Base-by-base conservation (phyloP, 1,284 basidiomycete species). In the Rhodotorula mucilaginosa region DNA sequence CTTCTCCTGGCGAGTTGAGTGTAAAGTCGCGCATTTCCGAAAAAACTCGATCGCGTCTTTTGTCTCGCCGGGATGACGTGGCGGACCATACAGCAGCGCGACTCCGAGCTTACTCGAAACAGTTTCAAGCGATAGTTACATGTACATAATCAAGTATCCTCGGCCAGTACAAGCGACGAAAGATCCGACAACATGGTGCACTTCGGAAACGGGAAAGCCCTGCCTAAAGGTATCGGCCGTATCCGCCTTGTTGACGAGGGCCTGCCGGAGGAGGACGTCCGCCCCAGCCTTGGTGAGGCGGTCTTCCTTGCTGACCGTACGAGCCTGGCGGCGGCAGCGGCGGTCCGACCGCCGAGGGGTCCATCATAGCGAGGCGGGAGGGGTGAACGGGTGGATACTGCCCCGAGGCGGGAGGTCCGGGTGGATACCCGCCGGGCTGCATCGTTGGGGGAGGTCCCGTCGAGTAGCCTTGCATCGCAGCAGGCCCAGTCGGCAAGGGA, bases 321-420 rank as follows among this genome's bases (percentile, higher is more conserved):
- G 58, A 44, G 8, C 58, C 58, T 7, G 58, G 5, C 23, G 58
- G 29, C 56, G 59, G 46, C 46, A 51, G 34, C 19, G 61, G 39
- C 18, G 23, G 18, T 21, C 34, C 39, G 29, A 12, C 56, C 26
- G 63, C 13, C 2, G 29, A 46, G 21, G 18, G 44, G 19, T 54
- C 23, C 58, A 69, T 48, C 61, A 70, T 31, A 3, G 62, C 58
- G 31, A 71, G 34, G 4, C 63, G 56, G 10, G 61, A 47, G 7
- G 65, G 69, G 61, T 65, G 69, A 15, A 66, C 62, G 10, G 67
- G 67, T 6, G 67, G 67, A 44, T 44, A 44, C 39, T 10, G 39
- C 39, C 39, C 39, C 10, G 39, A 10, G 2, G 8, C 39, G 39
- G 54, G 8, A 26, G 54, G 54, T 15, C 54, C 54, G n/a, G 54